These are phyloP conservation scores for Forsythia viridissima DNA, from an alignment of 257 asterid genomes.

Conservation along the genomic window DNA sequence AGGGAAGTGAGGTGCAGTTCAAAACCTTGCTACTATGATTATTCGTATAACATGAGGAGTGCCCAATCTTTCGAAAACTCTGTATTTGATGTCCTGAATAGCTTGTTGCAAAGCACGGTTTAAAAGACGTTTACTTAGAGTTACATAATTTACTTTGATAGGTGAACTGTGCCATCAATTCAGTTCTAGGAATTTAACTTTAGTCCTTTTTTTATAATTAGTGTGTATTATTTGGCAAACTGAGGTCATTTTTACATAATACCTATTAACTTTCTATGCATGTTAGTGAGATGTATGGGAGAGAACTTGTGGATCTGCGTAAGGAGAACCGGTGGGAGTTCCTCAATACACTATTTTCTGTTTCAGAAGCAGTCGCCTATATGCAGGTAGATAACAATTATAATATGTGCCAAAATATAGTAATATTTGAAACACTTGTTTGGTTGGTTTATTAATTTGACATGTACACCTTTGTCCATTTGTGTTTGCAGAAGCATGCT, in stretches of 20 bases:
- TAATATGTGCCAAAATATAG: not conserved
- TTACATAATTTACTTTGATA: conserved; percentile 5
- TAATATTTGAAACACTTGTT: not conserved
- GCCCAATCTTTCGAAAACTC: conserved; percentile 12
- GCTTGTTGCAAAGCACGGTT: not conserved
- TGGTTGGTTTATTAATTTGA: conserved; percentile 9
- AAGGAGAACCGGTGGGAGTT: conserved; percentile 86
- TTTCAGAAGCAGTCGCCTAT: conserved; percentile 92
- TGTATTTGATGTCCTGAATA: not conserved
- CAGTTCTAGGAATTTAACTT: conserved; percentile 15
- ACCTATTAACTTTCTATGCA: conserved; percentile 35
- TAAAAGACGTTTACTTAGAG: not conserved
- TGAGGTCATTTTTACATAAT: conserved; percentile 27
- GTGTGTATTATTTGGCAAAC: conserved; percentile 23
- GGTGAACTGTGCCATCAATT: not conserved
- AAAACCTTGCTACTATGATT: conserved; percentile 20
- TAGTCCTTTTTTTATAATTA: conserved; percentile 11
- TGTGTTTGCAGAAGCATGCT: conserved; percentile 9
- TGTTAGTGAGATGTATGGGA: conserved; percentile 84
- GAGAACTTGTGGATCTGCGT: conserved; percentile 91
- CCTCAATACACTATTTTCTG: conserved; percentile 83
- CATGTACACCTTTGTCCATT: not conserved
- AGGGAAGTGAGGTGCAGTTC: conserved; percentile 68
- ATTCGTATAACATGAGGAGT: conserved; percentile 15
- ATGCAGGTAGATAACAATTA: conserved; percentile 67